Evolutionary conservation across 768 basidiomycete species (phyloP).

Genomic region (Hygrocybe punicea): DNA sequence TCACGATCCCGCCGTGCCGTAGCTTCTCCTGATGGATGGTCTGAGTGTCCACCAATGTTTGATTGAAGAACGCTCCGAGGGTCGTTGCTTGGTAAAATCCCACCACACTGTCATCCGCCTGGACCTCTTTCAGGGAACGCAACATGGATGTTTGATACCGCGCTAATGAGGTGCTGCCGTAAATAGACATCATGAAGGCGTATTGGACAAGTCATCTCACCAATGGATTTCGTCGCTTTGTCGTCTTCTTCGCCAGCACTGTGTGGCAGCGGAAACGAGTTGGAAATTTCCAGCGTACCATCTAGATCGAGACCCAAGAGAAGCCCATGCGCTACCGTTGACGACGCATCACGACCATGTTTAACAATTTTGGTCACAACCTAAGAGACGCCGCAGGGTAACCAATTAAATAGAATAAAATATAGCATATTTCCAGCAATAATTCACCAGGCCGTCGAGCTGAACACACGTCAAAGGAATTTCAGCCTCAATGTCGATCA

Average conservation of each 20-base stretch:
- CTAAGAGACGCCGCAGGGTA: slow-evolving; percentile 40
- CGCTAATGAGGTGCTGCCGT: slow-evolving; percentile 38
- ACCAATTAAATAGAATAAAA: background rate
- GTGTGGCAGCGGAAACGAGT: slow-evolving; percentile 81
- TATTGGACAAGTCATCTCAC: slow-evolving; percentile 40
- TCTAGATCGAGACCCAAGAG: slow-evolving; percentile 90
- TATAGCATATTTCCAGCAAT: background rate
- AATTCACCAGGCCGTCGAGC: slow-evolving; percentile 81
- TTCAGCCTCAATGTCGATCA: slow-evolving; percentile 89
- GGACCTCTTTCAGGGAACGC: slow-evolving; percentile 84
- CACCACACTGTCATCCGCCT: slow-evolving; percentile 85
- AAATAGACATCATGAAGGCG: slow-evolving; percentile 6
- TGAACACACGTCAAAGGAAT: slow-evolving; percentile 78
- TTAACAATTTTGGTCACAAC: slow-evolving; percentile 93
- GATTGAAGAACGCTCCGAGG: slow-evolving; percentile 81
- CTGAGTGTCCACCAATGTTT: slow-evolving; percentile 75
- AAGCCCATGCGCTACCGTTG: slow-evolving; percentile 75
- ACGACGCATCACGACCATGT: slow-evolving; percentile 76
- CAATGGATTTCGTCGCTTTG: slow-evolving; percentile 70
- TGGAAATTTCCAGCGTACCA: slow-evolving; percentile 85
- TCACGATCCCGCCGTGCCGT: slow-evolving; percentile 78
- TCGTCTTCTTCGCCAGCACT: slow-evolving; percentile 75
- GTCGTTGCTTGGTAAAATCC: slow-evolving; percentile 92
- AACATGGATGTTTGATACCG: slow-evolving; percentile 85
- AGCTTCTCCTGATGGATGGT: slow-evolving; percentile 82